phyloP scores from a whole-genome alignment of 306 rosid species.

The Styphnolobium japonicum region DNA sequence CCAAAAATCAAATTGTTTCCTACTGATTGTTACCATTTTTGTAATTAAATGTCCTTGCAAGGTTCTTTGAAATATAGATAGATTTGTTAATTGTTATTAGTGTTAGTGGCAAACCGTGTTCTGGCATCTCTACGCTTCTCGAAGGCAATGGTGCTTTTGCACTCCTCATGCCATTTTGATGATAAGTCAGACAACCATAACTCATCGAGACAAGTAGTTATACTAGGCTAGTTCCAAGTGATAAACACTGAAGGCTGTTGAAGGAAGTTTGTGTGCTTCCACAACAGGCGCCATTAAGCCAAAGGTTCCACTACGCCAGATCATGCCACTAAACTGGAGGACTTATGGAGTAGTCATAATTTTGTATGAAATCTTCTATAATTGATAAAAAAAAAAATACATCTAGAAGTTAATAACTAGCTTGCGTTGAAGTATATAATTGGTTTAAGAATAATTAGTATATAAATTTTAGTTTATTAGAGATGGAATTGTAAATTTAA shows the following conservation, averaged over 20 bases:
- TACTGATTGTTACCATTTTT: slow-evolving; percentile 48
- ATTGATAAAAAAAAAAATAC: background rate
- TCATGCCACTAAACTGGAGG: too few relatives aligned
- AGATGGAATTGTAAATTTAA: background rate
- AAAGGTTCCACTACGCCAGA: too few relatives aligned
- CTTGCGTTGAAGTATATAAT: too few relatives aligned
- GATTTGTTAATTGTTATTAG: slow-evolving; percentile 34
- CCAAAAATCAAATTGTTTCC: slow-evolving; percentile 24
- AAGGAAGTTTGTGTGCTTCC: background rate
- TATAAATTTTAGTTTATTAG: background rate
- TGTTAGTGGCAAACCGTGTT: slow-evolving; percentile 35
- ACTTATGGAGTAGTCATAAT: too few relatives aligned
- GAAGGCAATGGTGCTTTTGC: background rate
- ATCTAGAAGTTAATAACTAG: too few relatives aligned
- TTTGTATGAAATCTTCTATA: background rate
- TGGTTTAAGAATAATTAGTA: background rate
- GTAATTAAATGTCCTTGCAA: slow-evolving; percentile 62
- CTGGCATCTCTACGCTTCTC: background rate
- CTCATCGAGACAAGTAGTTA: background rate
- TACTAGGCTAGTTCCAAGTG: background rate
- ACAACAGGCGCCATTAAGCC: background rate
- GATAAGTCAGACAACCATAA: background rate
- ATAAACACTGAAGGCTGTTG: background rate
- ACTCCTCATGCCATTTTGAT: background rate
- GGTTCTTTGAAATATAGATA: slow-evolving; percentile 50